A percentile compares a stretch with the other conserved stretches of the same genome.
Evolutionary conservation across 148 eudicot species (phyloP).

Genomic region (Simmondsia chinensis): DNA sequence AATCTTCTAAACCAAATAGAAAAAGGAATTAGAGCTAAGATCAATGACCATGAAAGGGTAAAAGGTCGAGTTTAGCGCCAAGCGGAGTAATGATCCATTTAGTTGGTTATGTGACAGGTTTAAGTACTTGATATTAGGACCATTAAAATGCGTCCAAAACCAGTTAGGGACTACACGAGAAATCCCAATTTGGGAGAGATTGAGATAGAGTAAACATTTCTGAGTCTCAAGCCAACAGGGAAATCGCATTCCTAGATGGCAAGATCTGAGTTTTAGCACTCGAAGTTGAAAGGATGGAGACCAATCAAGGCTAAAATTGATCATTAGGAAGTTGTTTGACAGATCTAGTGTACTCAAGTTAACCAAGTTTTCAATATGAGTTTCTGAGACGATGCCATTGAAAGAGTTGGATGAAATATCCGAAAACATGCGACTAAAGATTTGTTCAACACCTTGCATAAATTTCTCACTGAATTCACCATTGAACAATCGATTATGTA

Average conservation of each 20-base stretch:
- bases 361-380: slow-evolving; percentile 19
- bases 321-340: slow-evolving; percentile 11
- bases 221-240: slow-evolving; percentile 27
- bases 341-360: slow-evolving; percentile 6
- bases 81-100: slow-evolving; percentile 13
- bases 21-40: slow-evolving; percentile 24
- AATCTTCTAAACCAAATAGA: too few relatives aligned
- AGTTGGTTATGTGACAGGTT: slow-evolving; percentile 26
- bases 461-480: too few relatives aligned
- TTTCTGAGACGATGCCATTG: slow-evolving; percentile 17
- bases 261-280: slow-evolving; percentile 18
- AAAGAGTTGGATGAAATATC: slow-evolving; percentile 18
- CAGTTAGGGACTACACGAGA: slow-evolving; percentile 20
- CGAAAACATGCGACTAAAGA: slow-evolving; percentile 7
- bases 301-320: slow-evolving; percentile 20
- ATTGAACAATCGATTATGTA: too few relatives aligned
- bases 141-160: slow-evolving; percentile 19
- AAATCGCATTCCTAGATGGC: slow-evolving; percentile 23
- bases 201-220: slow-evolving; percentile 3
- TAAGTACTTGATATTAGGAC: slow-evolving; percentile 12
- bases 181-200: slow-evolving; percentile 17
- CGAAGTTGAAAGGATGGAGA: slow-evolving; percentile 25
- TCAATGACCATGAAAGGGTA: slow-evolving; percentile 17
- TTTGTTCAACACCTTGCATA: slow-evolving; percentile 21
- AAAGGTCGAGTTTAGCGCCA: slow-evolving; percentile 6